phyloP scores from a whole-genome alignment of 192 early-diverging fungal genomes.

The Podila verticillata region DNA sequence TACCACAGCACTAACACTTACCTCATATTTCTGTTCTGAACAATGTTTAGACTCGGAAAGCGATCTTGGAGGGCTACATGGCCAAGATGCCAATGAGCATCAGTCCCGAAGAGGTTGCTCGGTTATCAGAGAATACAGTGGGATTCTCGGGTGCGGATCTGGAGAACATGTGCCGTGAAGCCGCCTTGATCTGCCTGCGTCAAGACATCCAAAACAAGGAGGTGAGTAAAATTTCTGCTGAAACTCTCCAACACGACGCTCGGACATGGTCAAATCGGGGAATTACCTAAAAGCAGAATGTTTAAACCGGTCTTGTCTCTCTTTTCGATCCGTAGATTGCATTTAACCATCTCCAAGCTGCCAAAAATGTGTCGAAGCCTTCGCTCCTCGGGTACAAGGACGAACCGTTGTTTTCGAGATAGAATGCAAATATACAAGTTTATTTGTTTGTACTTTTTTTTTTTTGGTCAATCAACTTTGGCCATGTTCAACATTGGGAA shows the following conservation, averaged over 20 bases:
- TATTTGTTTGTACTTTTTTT: not conserved
- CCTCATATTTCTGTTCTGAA: not conserved
- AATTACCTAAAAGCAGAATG: not conserved
- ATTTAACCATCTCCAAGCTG: slow-evolving; percentile 23
- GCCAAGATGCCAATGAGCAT: slow-evolving; percentile 64
- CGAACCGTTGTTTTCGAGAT: slow-evolving; percentile 10
- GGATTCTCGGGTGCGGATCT: slow-evolving; percentile 82
- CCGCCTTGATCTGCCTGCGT: slow-evolving; percentile 73
- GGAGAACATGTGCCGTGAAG: slow-evolving; percentile 86
- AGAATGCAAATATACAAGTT: not conserved
- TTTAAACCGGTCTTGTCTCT: slow-evolving; percentile 1
- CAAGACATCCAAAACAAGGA: slow-evolving; percentile 63
- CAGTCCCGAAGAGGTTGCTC: slow-evolving; percentile 49
- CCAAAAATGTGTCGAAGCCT: slow-evolving; percentile 29
- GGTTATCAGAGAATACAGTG: slow-evolving; percentile 60
- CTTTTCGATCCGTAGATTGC: slow-evolving; percentile 11
- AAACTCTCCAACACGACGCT: too few relatives aligned
- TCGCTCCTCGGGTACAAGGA: slow-evolving; percentile 26
- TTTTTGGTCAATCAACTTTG: not conserved
- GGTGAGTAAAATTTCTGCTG: slow-evolving; percentile 37
- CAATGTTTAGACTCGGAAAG: slow-evolving; percentile 58
- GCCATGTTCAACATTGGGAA: slow-evolving; percentile 25
- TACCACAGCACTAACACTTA: too few relatives aligned
- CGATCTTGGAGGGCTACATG: slow-evolving; percentile 67
- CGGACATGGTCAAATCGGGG: too few relatives aligned